Conservation (phyloP, 2,329 filamentous ascomycete species). For the Fusarium sp. region DNA sequence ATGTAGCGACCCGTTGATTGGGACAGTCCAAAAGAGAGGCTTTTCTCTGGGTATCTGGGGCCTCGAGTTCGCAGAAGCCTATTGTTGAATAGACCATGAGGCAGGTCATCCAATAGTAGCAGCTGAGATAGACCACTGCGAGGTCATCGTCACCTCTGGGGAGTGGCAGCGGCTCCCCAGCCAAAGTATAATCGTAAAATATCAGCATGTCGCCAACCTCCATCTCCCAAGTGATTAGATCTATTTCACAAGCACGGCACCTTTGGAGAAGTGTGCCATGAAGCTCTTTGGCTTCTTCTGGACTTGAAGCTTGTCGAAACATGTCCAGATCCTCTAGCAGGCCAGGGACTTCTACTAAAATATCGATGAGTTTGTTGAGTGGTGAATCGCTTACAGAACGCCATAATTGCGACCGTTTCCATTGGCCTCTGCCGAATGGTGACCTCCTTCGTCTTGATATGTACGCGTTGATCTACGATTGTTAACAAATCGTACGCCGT, state of each 20-base stretch:
- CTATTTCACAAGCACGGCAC: neutral
- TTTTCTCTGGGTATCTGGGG: fast-evolving
- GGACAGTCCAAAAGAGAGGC: neutral
- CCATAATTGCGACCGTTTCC: conserved; percentile 19
- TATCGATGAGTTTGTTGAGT: conserved; percentile 10
- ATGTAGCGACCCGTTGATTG: conserved; percentile 3
- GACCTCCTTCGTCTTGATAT: conserved; percentile 4
- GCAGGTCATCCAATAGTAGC: conserved; percentile 27
- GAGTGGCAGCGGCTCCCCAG: neutral
- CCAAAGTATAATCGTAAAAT: conserved; percentile 14
- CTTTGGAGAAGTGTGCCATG: fast-evolving
- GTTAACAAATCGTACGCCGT: fast-evolving
- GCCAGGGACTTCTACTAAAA: conserved; percentile 9
- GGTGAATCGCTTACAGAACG: conserved; percentile 7
- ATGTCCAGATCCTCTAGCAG: conserved; percentile 5
- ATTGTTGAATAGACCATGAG: conserved; percentile 15
- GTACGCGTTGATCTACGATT: neutral
- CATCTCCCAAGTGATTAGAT: neutral
- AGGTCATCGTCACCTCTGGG: conserved; percentile 8
- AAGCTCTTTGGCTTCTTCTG: neutral
- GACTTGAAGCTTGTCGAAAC: neutral
- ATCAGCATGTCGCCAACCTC: neutral
- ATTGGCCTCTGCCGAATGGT: neutral
- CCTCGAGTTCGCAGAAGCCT: conserved; percentile 19
- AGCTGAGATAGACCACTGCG: conserved; percentile 10